These are phyloP conservation scores for Sechiopsis laciniata DNA, from an alignment of 306 rosid species.

Conservation along the genomic window DNA sequence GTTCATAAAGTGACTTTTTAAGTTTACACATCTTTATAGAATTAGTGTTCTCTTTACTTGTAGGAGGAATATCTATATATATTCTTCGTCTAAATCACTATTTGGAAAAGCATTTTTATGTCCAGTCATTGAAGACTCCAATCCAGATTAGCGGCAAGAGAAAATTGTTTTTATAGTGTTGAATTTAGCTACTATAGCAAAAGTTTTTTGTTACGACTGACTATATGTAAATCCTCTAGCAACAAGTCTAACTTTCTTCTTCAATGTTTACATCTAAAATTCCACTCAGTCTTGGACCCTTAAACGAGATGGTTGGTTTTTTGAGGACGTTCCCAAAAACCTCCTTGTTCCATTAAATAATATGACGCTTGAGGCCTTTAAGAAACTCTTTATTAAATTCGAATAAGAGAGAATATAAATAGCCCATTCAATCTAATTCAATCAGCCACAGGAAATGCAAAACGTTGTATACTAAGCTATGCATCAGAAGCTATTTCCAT, in stretches of 20 bases:
- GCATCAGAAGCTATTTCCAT: neutral
- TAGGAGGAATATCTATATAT: no score
- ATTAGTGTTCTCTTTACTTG: no score
- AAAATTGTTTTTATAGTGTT: no score
- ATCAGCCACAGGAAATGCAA: neutral
- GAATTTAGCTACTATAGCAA: neutral
- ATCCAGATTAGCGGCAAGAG: no score
- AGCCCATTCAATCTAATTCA: neutral
- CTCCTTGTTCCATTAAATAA: neutral
- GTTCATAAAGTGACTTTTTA: no score
- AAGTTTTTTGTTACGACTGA: neutral
- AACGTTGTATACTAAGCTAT: neutral
- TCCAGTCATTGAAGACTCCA: no score
- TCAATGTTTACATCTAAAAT: no score
- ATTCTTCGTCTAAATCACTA: no score
- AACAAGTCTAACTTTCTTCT: neutral
- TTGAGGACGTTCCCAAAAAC: no score
- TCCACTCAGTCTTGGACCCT: neutral
- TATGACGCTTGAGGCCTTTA: neutral
- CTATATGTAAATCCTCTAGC: neutral
- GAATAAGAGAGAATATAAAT: slow-evolving; percentile 5
- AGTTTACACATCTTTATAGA: no score
- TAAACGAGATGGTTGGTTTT: no score
- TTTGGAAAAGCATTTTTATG: no score
- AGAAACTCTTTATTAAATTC: neutral